Conservation (phyloP, 2,329 filamentous ascomycete species). For the Colletotrichum aenigma region DNA sequence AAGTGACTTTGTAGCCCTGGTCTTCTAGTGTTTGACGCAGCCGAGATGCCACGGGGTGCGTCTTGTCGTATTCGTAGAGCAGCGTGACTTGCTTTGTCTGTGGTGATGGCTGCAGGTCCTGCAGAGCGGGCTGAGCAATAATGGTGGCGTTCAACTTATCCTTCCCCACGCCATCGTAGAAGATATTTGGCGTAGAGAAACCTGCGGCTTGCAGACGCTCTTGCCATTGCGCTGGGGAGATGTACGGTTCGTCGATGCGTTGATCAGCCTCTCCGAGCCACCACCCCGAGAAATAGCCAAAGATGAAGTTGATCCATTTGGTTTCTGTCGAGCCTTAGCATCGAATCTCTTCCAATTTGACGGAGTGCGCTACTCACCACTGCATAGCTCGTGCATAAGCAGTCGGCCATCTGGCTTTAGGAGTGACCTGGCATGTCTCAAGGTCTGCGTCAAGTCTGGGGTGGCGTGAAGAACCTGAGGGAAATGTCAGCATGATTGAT, state of each 20-base stretch:
- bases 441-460: not conserved
- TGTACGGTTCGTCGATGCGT: constrained; percentile 28
- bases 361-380: not conserved
- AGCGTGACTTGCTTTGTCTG: not conserved
- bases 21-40: not conserved
- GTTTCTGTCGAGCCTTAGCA: not conserved
- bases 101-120: not conserved
- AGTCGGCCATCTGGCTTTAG: not conserved
- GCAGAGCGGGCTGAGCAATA: not conserved
- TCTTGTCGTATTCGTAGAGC: not conserved
- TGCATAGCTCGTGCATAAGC: constrained; percentile 5
- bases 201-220: not conserved
- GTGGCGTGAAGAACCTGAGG: constrained; percentile 1
- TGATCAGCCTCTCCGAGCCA: constrained; percentile 28
- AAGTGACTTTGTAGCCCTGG: not conserved
- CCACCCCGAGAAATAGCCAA: constrained; percentile 29
- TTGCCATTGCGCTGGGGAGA: constrained; percentile 6
- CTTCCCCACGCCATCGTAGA: not conserved
- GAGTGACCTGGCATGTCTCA: not conserved
- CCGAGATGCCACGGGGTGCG: not conserved
- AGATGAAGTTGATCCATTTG: constrained; percentile 31
- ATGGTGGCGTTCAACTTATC: not conserved
- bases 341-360: fast-evolving
- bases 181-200: not conserved
- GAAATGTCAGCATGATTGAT: not conserved